Base-by-base conservation (phyloP, 768 basidiomycete species). In the Suillus paluster region DNA sequence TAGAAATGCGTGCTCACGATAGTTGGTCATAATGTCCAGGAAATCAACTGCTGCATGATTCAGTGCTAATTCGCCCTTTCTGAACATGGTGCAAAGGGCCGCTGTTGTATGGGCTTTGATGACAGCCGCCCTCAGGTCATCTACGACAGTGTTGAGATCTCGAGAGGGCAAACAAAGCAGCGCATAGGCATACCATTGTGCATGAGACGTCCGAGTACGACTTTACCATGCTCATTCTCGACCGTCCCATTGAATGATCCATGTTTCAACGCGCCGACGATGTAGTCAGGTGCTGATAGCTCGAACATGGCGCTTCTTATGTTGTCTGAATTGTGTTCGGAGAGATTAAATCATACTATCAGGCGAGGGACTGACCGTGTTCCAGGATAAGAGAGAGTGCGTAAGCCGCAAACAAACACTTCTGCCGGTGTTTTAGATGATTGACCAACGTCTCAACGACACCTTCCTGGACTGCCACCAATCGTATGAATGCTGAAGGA, bases 41-140 rank as follows among this genome's bases (percentile, higher is more conserved):
- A 60, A 57, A 33, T 36, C 59, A 33, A 57, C 14, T 14, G 48
- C 59, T 30, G 59, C 34, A 30, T 41, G 17, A 52, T 38, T 60
- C 7, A 38, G n/a, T 1, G 12, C 23, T 11, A 30, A 5, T 6
- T 23, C 23, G 2, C 59, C 59, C 38, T 21, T 55, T n/a, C 19
- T 52, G 27, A 60, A 56, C 59, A 60, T 60, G 38, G 30, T 14
- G 27, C 27, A 52, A 10, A 60, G 34, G 50, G 30, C 53, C 3
- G 27, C 15, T 12, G 33, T 33, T 60, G 4, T 56, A 3, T 53
- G 38, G 15, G 59, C 59, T 39, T 41, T 4, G 25, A 57, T 11
- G 21, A 60, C 17, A n/a, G 53, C 53, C 15, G 59, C 59, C 54
- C 59, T 60, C 4, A 60, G 34, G 11, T 57, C 59, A 60, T 57